Evolutionary conservation across 2,329 filamentous ascomycete genomes (phyloP), one percentile per base, ranked within the genome.

Genomic region (Penicillium crustosum): DNA sequence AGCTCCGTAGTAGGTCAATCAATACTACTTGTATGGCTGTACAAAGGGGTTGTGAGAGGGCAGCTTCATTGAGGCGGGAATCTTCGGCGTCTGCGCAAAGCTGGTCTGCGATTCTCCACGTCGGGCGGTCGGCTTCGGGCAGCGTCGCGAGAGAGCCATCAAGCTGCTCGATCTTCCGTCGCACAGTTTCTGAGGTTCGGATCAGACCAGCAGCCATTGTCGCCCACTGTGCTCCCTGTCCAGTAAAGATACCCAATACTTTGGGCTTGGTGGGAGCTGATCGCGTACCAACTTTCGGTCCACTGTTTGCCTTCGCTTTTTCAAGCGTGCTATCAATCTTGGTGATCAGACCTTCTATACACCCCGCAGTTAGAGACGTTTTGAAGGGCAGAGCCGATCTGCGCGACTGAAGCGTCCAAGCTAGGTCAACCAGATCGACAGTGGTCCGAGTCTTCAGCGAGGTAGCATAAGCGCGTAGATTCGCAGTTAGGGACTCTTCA

Each of bases 151-250:
- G 42, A 8, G 44, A 41, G 5, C 21, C 33, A 21, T 68, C 61
- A 39, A 66, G 49, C 15, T 60, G 39, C 13, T 35, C 29, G 5
- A 68, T 31, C n/a, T 50, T 51, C 17, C 42, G 25, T 1, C 52
- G 45, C 19, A 65, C 61, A 15, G 29, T 29, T 12, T 52, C 52
- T 8, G 39, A 63, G 9, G 42, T 15, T 13, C 54, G 33, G 12
- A 69, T 49, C 6, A 69, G 52, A 13, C 47, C 33, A 12, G 33
- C 13, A 10, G 61, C 66, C 66, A 68, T 68, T 9, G 39, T 29
- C 4, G 61, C 25, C 66, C 66, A 68, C 33, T 68, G 68, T 0
- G 66, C 61, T 5, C 68, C 68, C 36, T 70, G 66, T 0, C 66
- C 67, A 2, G 63, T 68, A 38, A 69, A 69, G 8, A 68, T 45